Conservation (phyloP, 306 rosid genomes). For the Cicer pinnatifidum region DNA sequence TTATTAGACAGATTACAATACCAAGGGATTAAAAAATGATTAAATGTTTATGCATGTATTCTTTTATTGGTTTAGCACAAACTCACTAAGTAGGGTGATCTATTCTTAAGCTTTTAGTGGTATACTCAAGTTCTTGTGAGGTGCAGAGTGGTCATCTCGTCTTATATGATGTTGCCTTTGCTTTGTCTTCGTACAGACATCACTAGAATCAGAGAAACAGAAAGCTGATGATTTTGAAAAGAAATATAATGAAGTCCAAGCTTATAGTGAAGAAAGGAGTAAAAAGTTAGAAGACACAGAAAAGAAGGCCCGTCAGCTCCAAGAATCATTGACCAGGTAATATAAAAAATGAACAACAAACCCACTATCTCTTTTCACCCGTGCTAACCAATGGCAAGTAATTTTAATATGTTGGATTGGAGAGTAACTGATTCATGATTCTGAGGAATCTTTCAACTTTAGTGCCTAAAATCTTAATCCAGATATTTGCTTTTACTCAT, state of each 20-base stretch:
- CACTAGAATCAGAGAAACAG: conserved; percentile 63
- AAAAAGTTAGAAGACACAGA: conserved; percentile 73
- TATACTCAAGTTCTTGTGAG: conserved; percentile 27
- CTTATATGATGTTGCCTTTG: conserved; percentile 41
- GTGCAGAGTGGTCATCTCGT: conserved; percentile 36
- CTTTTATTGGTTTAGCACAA: conserved; percentile 29
- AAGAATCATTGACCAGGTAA: conserved; percentile 80
- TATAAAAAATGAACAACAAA: conserved; percentile 38
- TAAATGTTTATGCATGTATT: conserved; percentile 14
- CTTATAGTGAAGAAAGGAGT: conserved; percentile 50
- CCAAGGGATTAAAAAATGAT: conserved; percentile 19
- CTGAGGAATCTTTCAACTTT: conserved; percentile 34
- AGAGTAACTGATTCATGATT: conserved; percentile 22
- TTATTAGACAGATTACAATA: conserved; percentile 22
- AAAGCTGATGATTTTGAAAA: conserved; percentile 63
- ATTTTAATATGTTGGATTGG: conserved; percentile 20
- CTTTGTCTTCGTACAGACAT: conserved; percentile 48
- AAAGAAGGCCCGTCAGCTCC: conserved; percentile 72
- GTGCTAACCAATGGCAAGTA: conserved; percentile 7
- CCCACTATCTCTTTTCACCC: conserved; percentile 3
- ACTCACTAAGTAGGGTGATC: conserved; percentile 17
- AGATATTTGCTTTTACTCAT: conserved; percentile 13
- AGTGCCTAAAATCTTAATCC: neutral
- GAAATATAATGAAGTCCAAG: conserved; percentile 68
- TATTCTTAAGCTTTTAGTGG: conserved; percentile 28